Percentiles rank a stretch among this genome's conserved stretches.
These are phyloP conservation scores for Acanthamoeba healyi DNA, from an alignment of 208 protist genomes.

Conservation along the genomic window DNA sequence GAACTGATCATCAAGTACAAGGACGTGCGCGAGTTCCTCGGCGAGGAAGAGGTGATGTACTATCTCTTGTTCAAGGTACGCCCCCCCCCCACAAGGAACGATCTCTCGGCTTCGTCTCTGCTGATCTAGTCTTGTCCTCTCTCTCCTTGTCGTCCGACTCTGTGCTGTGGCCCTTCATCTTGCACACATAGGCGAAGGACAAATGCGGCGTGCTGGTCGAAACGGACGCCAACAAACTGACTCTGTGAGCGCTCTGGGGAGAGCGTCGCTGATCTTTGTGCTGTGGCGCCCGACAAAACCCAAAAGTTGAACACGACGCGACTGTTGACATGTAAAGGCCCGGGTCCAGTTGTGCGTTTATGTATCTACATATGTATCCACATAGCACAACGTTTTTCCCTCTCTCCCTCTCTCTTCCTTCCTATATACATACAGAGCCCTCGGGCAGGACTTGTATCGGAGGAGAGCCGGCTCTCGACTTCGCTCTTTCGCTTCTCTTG, in stretches of 20 bases:
- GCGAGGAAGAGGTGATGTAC: conserved; percentile 66
- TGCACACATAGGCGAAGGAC: not conserved
- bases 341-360: conserved; percentile 7
- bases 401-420: too few species aligned
- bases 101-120: not conserved
- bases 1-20: conserved; percentile 72
- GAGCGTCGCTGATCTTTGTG: too few species aligned
- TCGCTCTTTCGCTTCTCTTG: not conserved
- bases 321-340: too few species aligned
- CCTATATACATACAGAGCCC: not conserved
- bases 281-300: not conserved
- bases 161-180: too few species aligned
- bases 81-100: not conserved
- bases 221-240: conserved; percentile 1
- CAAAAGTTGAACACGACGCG: too few species aligned
- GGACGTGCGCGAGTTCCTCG: conserved; percentile 62
- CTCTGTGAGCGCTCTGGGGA: not conserved
- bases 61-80: conserved; percentile 66
- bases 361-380: not conserved
- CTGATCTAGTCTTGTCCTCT: too few species aligned
- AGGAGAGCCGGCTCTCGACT: not conserved
- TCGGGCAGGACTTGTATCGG: not conserved
- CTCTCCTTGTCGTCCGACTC: too few species aligned
- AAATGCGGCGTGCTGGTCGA: not conserved
- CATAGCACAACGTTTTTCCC: too few species aligned